phyloP scores from a whole-genome alignment of 176 grass and related monocot genomes.

The Oryza glumipatula region DNA sequence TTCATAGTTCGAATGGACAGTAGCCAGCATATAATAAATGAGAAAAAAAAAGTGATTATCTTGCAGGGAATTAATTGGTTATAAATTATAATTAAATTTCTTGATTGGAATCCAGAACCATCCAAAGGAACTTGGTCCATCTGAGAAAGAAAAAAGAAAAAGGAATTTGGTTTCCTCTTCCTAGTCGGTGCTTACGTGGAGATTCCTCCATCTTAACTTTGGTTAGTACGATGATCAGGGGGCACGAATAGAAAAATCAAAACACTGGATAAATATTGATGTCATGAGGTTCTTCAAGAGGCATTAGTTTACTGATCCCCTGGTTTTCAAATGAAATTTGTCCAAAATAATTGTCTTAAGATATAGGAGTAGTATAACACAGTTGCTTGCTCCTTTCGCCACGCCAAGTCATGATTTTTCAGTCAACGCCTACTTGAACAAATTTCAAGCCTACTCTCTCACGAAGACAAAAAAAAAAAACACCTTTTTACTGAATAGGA shows the following conservation, averaged over 20 bases:
- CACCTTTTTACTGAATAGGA: neutral
- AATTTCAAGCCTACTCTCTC: neutral
- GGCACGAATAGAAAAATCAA: neutral
- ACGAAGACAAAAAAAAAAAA: neutral
- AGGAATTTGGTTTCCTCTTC: neutral
- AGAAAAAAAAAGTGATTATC: neutral
- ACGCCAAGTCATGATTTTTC: neutral
- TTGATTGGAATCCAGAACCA: neutral
- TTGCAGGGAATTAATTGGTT: neutral
- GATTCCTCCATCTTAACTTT: neutral
- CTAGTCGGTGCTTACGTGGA: conserved; percentile 20
- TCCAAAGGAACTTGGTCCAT: neutral
- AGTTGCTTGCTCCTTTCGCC: neutral
- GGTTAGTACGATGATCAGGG: neutral
- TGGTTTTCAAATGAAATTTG: neutral
- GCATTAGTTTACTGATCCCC: neutral
- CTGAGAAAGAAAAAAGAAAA: neutral
- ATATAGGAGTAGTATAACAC: neutral
- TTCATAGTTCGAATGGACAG: neutral
- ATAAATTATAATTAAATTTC: neutral
- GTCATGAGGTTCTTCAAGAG: neutral
- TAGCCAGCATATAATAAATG: neutral
- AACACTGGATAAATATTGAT: neutral
- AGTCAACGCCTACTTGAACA: neutral
- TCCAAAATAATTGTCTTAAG: neutral